Base-by-base conservation (phyloP, 1,139 yeast species). In the Blastobotrys elegans region DNA sequence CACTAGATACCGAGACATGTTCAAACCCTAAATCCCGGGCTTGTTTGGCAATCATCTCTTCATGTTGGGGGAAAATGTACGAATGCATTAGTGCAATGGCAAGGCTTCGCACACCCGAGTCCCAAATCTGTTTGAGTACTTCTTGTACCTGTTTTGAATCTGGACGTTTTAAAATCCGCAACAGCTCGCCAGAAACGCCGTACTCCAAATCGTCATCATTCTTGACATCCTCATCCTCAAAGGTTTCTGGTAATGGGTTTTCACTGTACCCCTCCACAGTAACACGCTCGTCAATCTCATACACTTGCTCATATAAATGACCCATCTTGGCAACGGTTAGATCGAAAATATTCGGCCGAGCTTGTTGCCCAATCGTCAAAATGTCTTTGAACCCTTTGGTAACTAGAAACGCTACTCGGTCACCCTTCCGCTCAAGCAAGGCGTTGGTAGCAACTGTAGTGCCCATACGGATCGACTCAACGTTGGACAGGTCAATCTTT, bases 371-470 rank as follows among this genome's bases (percentile, higher is more conserved):
- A 54, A 84, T 84, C 17, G 73, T 66, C 35, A 85, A 64, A 40
- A 81, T 71, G 59, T 85, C 87, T 46, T 72, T 72, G 64, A 80
- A 82, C 0, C 88, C 88, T 53, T 75, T 75, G n/a, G 87, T 80
- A 10, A 82, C 80, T 2, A 82, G 55, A 48, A 82, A 68, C 2
- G 84, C 87, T 54, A 81, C 79, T 13, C 77, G 64, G 46, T 80
- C 82, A 44, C 88, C 88, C 56, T 80, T 79, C 49, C 88, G 71
- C 56, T 82, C 88, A 47, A 82, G 67, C 22, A 85, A 70, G 2
- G 92, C 90, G 61, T 79, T 80, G 0, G 94, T 85, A 1, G 94
- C 92, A 18, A 84, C 85, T 0, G 94, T 85, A 1, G 94, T 84
- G 11, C 94, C 94, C 78, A 84, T 78, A 53, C 90, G 72, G 36